Base-by-base conservation (phyloP, 2,329 filamentous ascomycete genomes). In the Pleurostoma richardsiae region DNA sequence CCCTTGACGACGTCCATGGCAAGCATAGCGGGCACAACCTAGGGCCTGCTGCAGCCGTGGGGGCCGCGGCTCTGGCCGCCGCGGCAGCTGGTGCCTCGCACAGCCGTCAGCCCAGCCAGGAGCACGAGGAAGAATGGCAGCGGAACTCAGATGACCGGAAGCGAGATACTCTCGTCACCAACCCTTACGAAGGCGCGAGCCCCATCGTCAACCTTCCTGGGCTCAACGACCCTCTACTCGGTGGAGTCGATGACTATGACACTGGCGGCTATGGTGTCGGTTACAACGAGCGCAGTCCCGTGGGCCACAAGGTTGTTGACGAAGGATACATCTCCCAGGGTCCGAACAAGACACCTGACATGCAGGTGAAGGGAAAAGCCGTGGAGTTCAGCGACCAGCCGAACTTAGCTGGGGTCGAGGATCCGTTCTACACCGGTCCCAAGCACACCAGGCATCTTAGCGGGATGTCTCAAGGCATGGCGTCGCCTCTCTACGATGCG, bases 281-380 rank as follows among this genome's bases (percentile, higher is more conserved):
- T 54, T 73, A 77, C 65, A 60, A 77, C 62, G 66, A 78, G 54
- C 68, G 80, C 64, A 75, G 83, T 60, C 78, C 80, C 42, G 64
- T 73, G 56, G 79, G 74, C 40, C 74, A 77, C 49, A 88, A 84
- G 63, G 73, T 69, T 44, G 73, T 69, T 44, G 89, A 96, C 60
- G 92, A 97, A 70, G 92, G 91, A 6, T 97, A 96, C 67, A 91
- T 92, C 54, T 95, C 92, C 28, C 89, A 81, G 46, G 80, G 74
- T 3, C 77, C 78, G 3, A 76, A 78, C 52, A 76, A 77, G 54
- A 76, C 72, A 3, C 78, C 78, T 0, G 77, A 79, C 40, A 58
- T 72, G 33, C 66, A 74, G 42, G 63, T 71, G 49, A 77, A 82
- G 58, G 77, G 77, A 57, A 82, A 84, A 58, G 77, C 75, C 27